Conservation (phyloP, 1,284 basidiomycete genomes). For the Anthracocystis walkeri region DNA sequence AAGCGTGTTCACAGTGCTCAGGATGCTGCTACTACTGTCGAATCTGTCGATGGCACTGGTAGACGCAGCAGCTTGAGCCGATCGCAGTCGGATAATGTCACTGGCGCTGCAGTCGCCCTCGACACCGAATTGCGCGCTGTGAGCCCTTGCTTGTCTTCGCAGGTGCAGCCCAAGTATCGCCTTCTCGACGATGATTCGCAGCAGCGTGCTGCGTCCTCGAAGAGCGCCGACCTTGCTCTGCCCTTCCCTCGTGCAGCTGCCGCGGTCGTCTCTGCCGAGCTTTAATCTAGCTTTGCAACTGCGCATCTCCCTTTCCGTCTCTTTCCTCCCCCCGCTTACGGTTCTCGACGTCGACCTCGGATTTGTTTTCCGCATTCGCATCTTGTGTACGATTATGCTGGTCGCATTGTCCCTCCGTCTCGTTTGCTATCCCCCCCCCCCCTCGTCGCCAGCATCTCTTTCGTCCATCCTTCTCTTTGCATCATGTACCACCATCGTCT, state of each 20-base stretch:
- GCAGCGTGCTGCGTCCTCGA: slow-evolving; percentile 12
- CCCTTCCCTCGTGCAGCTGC: slow-evolving; percentile 32
- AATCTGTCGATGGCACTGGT: slow-evolving; percentile 3
- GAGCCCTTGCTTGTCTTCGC: slow-evolving; percentile 32
- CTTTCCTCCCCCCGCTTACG: background rate
- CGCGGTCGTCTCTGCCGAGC: slow-evolving; percentile 20
- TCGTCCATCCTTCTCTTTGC: slow-evolving; percentile 19
- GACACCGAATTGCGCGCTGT: slow-evolving; percentile 50
- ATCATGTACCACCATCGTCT: slow-evolving; percentile 45
- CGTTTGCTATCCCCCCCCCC: background rate
- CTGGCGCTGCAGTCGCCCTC: slow-evolving; percentile 30
- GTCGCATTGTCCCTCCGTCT: slow-evolving; percentile 5
- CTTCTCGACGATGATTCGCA: slow-evolving; percentile 12
- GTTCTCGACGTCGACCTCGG: slow-evolving; percentile 16
- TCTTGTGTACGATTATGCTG: slow-evolving; percentile 26
- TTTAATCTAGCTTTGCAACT: slow-evolving; percentile 7
- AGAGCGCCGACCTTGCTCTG: slow-evolving; percentile 18
- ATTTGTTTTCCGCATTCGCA: slow-evolving; percentile 10
- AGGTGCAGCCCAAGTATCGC: slow-evolving; percentile 46
- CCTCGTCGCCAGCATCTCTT: slow-evolving; percentile 9
- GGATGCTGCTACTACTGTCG: slow-evolving; percentile 11
- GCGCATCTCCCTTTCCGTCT: background rate
- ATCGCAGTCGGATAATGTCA: slow-evolving; percentile 51
- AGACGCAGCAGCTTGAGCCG: slow-evolving; percentile 39
- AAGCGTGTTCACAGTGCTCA: slow-evolving; percentile 22